Conservation (phyloP, 1,284 basidiomycete genomes). For the Austroboletus niveus region DNA sequence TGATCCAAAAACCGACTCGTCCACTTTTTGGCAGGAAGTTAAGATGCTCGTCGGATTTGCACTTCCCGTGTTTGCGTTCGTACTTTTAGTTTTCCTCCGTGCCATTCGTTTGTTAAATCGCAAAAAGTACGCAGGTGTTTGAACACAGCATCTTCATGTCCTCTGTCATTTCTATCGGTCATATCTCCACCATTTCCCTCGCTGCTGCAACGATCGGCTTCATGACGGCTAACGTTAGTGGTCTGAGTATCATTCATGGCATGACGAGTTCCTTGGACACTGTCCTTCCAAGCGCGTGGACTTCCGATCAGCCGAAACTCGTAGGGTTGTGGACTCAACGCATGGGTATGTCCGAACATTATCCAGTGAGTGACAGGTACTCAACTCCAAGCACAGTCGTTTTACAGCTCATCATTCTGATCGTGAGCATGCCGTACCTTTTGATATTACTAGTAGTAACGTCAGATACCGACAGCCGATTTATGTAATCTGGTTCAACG, state of each 20-base stretch:
- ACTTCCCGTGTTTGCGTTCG: slow-evolving; percentile 65
- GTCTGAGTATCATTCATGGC: slow-evolving; percentile 79
- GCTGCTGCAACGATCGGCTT: slow-evolving; percentile 85
- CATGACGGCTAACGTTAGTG: slow-evolving; percentile 81
- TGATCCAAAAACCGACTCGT: not conserved
- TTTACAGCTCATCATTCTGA: slow-evolving; percentile 57
- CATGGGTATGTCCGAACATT: slow-evolving; percentile 56
- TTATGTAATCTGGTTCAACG: slow-evolving; percentile 74
- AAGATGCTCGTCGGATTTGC: slow-evolving; percentile 61
- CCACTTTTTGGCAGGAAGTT: slow-evolving; percentile 55
- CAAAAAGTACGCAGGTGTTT: slow-evolving; percentile 62
- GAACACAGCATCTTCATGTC: slow-evolving; percentile 76
- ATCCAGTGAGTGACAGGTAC: not conserved
- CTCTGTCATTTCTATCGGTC: slow-evolving; percentile 81
- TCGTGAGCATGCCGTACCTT: slow-evolving; percentile 43
- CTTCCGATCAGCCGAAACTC: slow-evolving; percentile 74
- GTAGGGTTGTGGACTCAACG: slow-evolving; percentile 92
- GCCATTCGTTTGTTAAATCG: not conserved
- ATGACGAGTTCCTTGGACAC: slow-evolving; percentile 86
- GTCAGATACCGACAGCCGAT: slow-evolving; percentile 50
- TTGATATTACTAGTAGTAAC: not conserved
- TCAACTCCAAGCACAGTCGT: slow-evolving; percentile 46
- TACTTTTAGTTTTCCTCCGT: slow-evolving; percentile 12
- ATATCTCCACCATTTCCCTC: slow-evolving; percentile 78
- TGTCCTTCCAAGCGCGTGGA: slow-evolving; percentile 89